These are phyloP conservation scores for Komagataella mondaviorum DNA, from an alignment of 805 yeast species.

Conservation along the genomic window DNA sequence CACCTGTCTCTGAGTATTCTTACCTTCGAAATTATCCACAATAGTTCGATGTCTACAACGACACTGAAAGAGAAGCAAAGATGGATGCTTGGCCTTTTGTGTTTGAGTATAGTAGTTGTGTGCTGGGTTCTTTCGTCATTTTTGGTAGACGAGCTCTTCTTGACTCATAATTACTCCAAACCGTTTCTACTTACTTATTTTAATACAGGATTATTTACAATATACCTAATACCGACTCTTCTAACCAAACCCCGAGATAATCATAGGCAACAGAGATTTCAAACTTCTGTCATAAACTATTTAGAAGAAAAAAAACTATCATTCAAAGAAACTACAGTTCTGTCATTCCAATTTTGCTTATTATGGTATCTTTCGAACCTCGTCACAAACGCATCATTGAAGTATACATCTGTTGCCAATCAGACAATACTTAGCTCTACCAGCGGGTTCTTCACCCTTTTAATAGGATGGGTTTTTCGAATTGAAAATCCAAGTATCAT, in stretches of 20 bases:
- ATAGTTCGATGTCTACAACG: not conserved
- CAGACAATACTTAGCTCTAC: slow-evolving; percentile 91
- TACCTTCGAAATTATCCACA: not conserved
- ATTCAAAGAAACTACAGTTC: slow-evolving; percentile 49
- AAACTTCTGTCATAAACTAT: not conserved
- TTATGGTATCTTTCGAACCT: slow-evolving; percentile 88
- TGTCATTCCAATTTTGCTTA: slow-evolving; percentile 72
- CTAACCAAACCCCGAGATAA: not conserved
- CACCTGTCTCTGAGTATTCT: not conserved
- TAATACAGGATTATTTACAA: slow-evolving; percentile 73
- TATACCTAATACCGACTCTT: slow-evolving; percentile 54
- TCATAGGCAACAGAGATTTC: not conserved
- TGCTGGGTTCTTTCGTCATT: slow-evolving; percentile 91
- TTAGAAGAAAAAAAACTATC: slow-evolving; percentile 15
- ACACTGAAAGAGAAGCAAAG: slow-evolving; percentile 8
- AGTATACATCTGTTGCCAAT: slow-evolving; percentile 85
- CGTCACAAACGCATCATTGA: slow-evolving; percentile 75
- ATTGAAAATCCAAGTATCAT: slow-evolving; percentile 54
- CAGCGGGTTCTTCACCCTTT: slow-evolving; percentile 81
- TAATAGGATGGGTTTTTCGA: slow-evolving; percentile 62
- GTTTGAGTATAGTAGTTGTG: slow-evolving; percentile 62
- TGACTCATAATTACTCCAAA: slow-evolving; percentile 54
- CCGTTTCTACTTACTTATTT: slow-evolving; percentile 89
- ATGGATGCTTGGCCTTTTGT: slow-evolving; percentile 72
- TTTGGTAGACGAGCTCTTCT: slow-evolving; percentile 65